These are phyloP conservation scores for Blastobotrys arbuscula DNA, from an alignment of 1,139 yeast genomes.

Conservation along the genomic window DNA sequence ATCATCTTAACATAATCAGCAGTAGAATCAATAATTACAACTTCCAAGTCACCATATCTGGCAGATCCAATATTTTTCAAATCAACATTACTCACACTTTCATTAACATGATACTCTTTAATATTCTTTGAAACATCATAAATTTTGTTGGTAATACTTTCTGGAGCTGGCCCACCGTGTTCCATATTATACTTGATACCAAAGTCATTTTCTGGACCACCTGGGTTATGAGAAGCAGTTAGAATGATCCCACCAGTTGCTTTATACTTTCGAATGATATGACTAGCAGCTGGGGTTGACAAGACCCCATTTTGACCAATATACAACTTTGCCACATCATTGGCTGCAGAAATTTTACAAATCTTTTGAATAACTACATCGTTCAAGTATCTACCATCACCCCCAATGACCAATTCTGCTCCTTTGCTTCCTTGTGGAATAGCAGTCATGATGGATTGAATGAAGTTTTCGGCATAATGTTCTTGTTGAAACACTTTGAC, in stretches of 20 bases:
- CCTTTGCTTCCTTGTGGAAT: conserved; percentile 83
- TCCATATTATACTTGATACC: conserved; percentile 94
- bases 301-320: conserved; percentile 84
- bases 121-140: conserved; percentile 62
- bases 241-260: conserved; percentile 95
- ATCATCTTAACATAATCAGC: conserved; percentile 70
- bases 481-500: conserved; percentile 76
- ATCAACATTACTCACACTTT: conserved; percentile 55
- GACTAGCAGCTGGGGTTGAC: conserved; percentile 95
- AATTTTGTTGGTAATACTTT: conserved; percentile 81
- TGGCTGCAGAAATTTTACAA: conserved; percentile 80
- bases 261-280: conserved; percentile 67
- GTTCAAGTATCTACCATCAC: conserved; percentile 94
- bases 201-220: conserved; percentile 88
- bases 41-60: conserved; percentile 47
- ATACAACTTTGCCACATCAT: conserved; percentile 79
- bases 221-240: conserved; percentile 99
- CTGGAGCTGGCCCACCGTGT: conserved; percentile 99
- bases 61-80: conserved; percentile 51
- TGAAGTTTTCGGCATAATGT: conserved; percentile 87
- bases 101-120: conserved; percentile 51
- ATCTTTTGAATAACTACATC: conserved; percentile 76
- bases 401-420: conserved; percentile 85
- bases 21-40: conserved; percentile 82
- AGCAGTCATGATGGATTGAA: conserved; percentile 77